Conservation (phyloP, 495 filamentous ascomycete genomes). For the Tricharina praecox region DNA sequence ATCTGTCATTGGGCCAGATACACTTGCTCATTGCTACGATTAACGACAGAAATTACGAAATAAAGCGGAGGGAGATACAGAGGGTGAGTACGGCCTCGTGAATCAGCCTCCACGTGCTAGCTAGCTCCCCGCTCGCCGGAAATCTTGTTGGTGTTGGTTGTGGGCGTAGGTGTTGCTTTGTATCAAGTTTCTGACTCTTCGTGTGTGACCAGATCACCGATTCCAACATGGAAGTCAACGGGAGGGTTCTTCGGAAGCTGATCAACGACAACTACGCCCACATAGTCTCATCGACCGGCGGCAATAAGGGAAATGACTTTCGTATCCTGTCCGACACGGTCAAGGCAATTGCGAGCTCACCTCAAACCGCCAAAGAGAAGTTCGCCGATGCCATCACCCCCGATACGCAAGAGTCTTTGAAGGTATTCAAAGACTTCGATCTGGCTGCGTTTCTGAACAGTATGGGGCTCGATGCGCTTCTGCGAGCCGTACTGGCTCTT, state of each 20-base stretch:
- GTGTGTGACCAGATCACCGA: conserved; percentile 5
- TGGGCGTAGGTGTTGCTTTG: no score
- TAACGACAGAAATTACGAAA: conserved; percentile 91
- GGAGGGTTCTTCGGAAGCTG: conserved; percentile 21
- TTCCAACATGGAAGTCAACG: conserved; percentile 20
- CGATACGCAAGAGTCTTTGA: conserved; percentile 45
- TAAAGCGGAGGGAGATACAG: conserved; percentile 72
- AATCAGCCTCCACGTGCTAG: no score
- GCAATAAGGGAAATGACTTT: conserved; percentile 11
- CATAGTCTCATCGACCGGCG: conserved; percentile 17
- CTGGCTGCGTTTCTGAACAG: conserved; percentile 82
- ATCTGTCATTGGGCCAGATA: conserved; percentile 86
- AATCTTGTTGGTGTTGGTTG: no score
- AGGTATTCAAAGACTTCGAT: conserved; percentile 88
- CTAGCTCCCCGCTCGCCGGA: no score
- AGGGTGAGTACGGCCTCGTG: conserved; percentile 60
- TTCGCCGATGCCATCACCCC: conserved; percentile 86
- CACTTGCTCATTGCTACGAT: conserved; percentile 84
- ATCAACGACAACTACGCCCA: conserved; percentile 22
- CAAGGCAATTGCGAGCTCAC: conserved; percentile 50
- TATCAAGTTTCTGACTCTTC: not conserved
- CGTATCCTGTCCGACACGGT: conserved; percentile 68
- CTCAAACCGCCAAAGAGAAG: conserved; percentile 63
- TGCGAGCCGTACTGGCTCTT: conserved; percentile 74
- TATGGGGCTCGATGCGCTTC: conserved; percentile 73